Evolutionary conservation across 495 filamentous ascomycete species (phyloP).

Genomic region (Neurospora tetraspora): DNA sequence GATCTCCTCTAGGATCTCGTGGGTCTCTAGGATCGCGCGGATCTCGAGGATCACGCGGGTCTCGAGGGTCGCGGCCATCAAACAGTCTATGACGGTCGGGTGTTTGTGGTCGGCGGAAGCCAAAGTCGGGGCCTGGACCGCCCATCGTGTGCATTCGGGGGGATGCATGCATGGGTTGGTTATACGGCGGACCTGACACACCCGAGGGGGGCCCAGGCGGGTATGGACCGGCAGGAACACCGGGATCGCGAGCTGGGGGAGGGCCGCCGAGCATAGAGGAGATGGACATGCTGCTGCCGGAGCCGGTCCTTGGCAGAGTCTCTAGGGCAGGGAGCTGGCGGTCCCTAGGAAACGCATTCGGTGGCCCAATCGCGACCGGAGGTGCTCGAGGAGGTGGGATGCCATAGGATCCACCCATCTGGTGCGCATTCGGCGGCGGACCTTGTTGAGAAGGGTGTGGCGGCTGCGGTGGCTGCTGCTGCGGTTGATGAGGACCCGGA

Average conservation of each 20-base stretch:
- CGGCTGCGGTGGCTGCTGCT: conserved; percentile 15
- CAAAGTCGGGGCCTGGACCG: conserved; percentile 39
- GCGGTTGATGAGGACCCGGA: conserved; percentile 18
- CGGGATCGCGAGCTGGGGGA: conserved; percentile 40
- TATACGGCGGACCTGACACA: conserved; percentile 35
- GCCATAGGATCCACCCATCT: conserved; percentile 34
- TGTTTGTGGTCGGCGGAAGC: conserved; percentile 61
- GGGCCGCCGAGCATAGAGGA: conserved; percentile 82
- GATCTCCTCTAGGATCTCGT: background rate
- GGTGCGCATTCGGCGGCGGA: conserved; percentile 22
- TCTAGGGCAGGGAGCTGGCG: conserved; percentile 47
- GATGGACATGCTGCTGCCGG: conserved; percentile 86
- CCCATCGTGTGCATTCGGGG: conserved; percentile 34
- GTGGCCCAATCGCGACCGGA: conserved; percentile 42
- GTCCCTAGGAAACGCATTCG: conserved; percentile 36
- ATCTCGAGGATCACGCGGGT: background rate
- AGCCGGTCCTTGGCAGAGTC: conserved; percentile 34
- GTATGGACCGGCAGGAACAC: conserved; percentile 39
- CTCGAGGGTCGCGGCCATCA: conserved; percentile 22
- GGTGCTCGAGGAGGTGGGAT: conserved; percentile 39
- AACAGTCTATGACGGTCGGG: conserved; percentile 52
- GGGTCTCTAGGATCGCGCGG: background rate
- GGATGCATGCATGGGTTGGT: conserved; percentile 39
- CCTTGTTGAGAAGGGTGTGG: conserved; percentile 2
- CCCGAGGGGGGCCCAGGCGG: conserved; percentile 42